A percentile compares a stretch with the other conserved stretches of the same genome.
Conservation (phyloP, 228 moss, liverwort and hornwort species). For the Sphagnum magellanicum region DNA sequence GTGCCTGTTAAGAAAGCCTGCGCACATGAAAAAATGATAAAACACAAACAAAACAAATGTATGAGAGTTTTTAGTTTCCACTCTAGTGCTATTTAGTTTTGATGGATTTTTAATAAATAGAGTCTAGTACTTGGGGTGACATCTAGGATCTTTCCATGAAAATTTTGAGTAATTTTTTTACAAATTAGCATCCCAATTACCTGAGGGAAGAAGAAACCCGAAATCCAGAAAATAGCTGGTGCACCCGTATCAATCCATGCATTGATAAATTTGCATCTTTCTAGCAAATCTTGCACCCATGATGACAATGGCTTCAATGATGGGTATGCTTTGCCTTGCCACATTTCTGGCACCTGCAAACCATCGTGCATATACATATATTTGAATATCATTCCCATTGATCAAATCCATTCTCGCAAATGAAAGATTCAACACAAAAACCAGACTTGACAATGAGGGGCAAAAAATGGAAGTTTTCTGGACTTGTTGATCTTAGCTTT, state of each 20-base stretch:
- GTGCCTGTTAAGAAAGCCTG: slow-evolving; percentile 86
- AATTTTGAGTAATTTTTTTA: no score
- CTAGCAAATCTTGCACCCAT: slow-evolving; percentile 81
- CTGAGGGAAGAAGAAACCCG: slow-evolving; percentile 88
- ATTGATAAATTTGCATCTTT: slow-evolving; percentile 61
- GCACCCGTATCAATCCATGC: slow-evolving; percentile 60
- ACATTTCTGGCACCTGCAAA: slow-evolving; percentile 74
- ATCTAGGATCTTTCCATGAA: no score
- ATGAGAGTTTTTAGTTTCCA: no score
- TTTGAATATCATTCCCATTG: no score
- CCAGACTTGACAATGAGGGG: no score
- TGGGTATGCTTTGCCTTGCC: slow-evolving; percentile 90
- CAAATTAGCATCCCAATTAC: slow-evolving; percentile 8
- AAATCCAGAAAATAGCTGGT: slow-evolving; percentile 69
- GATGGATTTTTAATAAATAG: background rate
- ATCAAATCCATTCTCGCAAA: no score
- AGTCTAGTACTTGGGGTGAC: background rate
- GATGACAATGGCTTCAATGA: slow-evolving; percentile 68
- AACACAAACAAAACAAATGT: background rate
- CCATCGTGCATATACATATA: no score
- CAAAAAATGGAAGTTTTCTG: no score
- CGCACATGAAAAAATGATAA: background rate
- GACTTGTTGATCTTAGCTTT: no score
- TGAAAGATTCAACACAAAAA: no score
- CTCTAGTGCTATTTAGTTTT: no score